Evolutionary conservation across 2,329 filamentous ascomycete genomes (phyloP).

Genomic region (Colletotrichum simmondsii): DNA sequence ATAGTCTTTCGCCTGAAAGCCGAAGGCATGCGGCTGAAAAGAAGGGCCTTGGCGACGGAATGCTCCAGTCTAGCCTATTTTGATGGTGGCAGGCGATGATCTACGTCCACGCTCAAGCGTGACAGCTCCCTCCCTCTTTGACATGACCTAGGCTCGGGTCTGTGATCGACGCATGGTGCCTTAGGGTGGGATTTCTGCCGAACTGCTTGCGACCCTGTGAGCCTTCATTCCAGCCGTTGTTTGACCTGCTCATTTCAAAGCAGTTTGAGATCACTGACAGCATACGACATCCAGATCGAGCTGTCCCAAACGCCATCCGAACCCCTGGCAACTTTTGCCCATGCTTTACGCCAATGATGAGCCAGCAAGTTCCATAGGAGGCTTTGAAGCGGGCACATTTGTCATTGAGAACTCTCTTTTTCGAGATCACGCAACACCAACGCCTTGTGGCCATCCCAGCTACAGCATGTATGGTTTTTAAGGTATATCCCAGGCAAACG

Average conservation of each 20-base stretch:
- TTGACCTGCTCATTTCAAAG: not conserved
- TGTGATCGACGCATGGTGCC: not conserved
- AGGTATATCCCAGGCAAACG: not conserved
- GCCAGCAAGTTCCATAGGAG: not conserved
- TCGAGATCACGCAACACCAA: not conserved
- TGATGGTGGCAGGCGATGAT: not conserved
- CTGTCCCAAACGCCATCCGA: constrained; percentile 28
- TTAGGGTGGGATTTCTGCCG: not conserved
- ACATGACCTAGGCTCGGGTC: not conserved
- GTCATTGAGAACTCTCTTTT: not conserved
- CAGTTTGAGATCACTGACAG: not conserved
- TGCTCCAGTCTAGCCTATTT: not conserved
- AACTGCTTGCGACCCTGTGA: not conserved
- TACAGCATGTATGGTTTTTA: not conserved
- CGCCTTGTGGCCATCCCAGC: not conserved
- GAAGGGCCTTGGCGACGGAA: not conserved
- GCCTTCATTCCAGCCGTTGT: not conserved
- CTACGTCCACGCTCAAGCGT: not conserved
- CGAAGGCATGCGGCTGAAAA: not conserved
- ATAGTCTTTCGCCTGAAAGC: not conserved
- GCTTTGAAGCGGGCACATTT: not conserved
- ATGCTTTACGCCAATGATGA: not conserved
- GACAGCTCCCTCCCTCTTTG: not conserved
- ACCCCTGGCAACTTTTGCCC: not conserved
- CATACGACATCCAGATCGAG: not conserved